Evolutionary conservation across 2,329 filamentous ascomycete species (phyloP).

Genomic region (Botrytis fragariae): DNA sequence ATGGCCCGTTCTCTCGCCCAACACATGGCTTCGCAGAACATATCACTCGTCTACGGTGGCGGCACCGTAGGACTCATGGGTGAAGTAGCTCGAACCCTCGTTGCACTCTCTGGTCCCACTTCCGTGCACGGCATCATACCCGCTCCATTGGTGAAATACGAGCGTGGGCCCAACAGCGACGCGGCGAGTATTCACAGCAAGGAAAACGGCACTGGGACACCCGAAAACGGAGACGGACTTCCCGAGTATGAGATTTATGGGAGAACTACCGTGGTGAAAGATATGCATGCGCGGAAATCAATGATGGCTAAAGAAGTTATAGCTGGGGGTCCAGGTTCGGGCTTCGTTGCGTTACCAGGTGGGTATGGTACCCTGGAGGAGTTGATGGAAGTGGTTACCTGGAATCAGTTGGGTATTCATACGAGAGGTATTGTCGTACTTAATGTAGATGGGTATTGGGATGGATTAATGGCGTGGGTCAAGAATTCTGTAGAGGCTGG

Average conservation of each 20-base stretch:
- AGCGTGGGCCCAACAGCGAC: slow-evolving; percentile 62
- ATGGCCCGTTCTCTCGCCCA: slow-evolving; percentile 68
- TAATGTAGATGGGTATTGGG: slow-evolving; percentile 90
- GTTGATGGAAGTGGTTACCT: slow-evolving; percentile 85
- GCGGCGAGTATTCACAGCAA: slow-evolving; percentile 22
- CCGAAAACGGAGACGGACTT: slow-evolving; percentile 37
- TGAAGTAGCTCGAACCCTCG: slow-evolving; percentile 82
- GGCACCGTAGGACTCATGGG: slow-evolving; percentile 96
- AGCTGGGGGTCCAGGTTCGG: slow-evolving; percentile 74
- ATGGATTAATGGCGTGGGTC: slow-evolving; percentile 82
- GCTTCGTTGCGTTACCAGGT: slow-evolving; percentile 84
- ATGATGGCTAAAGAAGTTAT: slow-evolving; percentile 90
- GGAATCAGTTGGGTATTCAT: slow-evolving; percentile 97
- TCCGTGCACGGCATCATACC: slow-evolving; percentile 94
- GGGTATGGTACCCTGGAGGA: slow-evolving; percentile 97
- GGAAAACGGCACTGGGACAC: slow-evolving; percentile 28
- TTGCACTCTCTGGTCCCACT: slow-evolving; percentile 74
- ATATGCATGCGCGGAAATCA: slow-evolving; percentile 96
- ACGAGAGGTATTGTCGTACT: slow-evolving; percentile 72
- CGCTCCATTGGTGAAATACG: slow-evolving; percentile 74
- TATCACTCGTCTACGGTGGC: slow-evolving; percentile 88
- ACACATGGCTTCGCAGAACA: slow-evolving; percentile 71
- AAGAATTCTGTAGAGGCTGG: slow-evolving; percentile 69
- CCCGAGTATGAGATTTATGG: slow-evolving; percentile 63
- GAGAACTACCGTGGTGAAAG: slow-evolving; percentile 79